Percentiles rank a stretch among this genome's conserved stretches.
Evolutionary conservation across 192 early-diverging fungal genomes (phyloP).

Genomic region (Linnemannia zychae): DNA sequence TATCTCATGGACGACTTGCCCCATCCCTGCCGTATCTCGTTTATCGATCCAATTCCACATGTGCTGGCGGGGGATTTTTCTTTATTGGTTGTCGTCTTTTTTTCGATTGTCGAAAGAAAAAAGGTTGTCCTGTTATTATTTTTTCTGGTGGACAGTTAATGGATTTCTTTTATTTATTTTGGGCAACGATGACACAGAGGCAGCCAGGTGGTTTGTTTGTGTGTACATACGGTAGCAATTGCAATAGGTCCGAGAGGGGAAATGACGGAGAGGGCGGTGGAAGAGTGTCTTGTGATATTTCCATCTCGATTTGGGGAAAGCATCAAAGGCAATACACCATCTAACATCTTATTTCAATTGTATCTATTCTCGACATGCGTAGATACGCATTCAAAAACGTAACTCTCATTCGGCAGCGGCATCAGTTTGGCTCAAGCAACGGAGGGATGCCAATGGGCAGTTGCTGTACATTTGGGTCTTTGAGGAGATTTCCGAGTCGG

Average conservation of each 20-base stretch:
- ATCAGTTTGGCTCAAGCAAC: constrained; percentile 74
- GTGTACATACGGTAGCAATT: neutral
- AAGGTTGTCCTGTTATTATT: neutral
- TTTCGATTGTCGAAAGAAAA: neutral
- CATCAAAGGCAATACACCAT: neutral
- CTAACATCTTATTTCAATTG: neutral
- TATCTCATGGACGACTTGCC: neutral
- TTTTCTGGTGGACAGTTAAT: neutral
- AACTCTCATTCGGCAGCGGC: constrained; percentile 67
- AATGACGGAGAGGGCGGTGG: neutral
- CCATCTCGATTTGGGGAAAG: neutral
- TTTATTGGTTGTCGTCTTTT: neutral
- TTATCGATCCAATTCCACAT: neutral
- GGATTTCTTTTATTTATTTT: neutral
- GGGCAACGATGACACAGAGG: neutral
- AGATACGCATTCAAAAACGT: constrained; percentile 69
- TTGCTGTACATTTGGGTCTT: constrained; percentile 74
- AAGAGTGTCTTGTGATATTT: constrained; percentile 1
- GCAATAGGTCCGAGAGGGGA: neutral
- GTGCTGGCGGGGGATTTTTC: neutral
- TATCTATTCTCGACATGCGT: constrained; percentile 1
- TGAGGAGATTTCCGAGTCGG: constrained; percentile 70
- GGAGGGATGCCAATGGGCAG: constrained; percentile 58
- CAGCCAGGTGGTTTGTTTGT: constrained; percentile 5
- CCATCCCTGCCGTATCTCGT: neutral